Base-by-base conservation (phyloP, 2,329 filamentous ascomycete species). In the Hymenoscyphus fraxineus region DNA sequence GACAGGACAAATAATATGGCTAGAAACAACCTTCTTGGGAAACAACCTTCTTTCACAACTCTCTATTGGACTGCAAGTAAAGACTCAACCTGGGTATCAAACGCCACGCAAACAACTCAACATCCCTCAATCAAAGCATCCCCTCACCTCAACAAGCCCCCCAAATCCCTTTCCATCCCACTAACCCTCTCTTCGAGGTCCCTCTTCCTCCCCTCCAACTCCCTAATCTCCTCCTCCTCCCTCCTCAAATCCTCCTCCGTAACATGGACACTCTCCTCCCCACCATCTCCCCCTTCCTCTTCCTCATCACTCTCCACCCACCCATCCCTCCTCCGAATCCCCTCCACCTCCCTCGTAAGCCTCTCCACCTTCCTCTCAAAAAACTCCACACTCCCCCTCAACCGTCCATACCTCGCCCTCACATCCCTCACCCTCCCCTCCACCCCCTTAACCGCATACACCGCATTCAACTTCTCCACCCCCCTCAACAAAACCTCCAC, bases 401-500 rank as follows among this genome's bases (percentile, higher is more conserved):
- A 84, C 71, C 91, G 83, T 47, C 85, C 82, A 76, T 94, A 85
- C 72, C 91, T 88, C 62, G 85, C 83, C 66, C 93, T 83, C 73
- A 97, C 82, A 51, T 82, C 81, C 0, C 86, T 81, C 69, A 98
- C 96, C 67, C 88, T 85, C 73, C 96, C 92, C 16, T 84, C 77
- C 4, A 91, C 92, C 4, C 93, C 93, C 0, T 90, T 85, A 35
- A 96, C 83, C 40, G 92, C 89, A 74, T 97, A 98, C 35, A 97
- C 93, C 56, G 85, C 85, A 71, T 93, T 93, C 38, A 98, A 83
- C 80, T 93, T 97, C 80, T 97, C 93, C 0, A 93, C 94, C 0
- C 94, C 93, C 61, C 85, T 83, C 27, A 99, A 82, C 38, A 99
- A 79, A 1, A 96, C 83, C 72, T 96, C 91, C 2, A 98, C 88